Percentiles rank a stretch among this genome's conserved stretches.
Conservation (phyloP, 2,329 filamentous ascomycete species). For the Trichoderma atrobrunneum region DNA sequence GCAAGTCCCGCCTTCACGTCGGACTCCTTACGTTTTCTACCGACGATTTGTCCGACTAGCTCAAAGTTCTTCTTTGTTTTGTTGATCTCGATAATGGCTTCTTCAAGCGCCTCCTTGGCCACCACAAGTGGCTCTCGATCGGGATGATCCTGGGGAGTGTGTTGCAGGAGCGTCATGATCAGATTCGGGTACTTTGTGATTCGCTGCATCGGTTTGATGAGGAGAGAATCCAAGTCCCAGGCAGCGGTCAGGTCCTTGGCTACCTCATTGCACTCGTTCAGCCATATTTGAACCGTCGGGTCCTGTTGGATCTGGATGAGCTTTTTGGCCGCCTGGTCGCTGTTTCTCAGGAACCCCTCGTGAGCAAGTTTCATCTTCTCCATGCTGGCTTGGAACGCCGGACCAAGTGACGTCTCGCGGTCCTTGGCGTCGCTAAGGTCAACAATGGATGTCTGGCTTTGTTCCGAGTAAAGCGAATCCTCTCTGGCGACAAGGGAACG, state of each 20-base stretch:
- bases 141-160: slow-evolving; percentile 79
- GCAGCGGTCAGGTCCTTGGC: slow-evolving; percentile 89
- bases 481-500: slow-evolving; percentile 43
- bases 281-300: slow-evolving; percentile 72
- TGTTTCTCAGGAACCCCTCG: slow-evolving; percentile 61
- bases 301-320: slow-evolving; percentile 63
- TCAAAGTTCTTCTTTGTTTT: slow-evolving; percentile 94
- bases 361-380: slow-evolving; percentile 60
- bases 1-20: slow-evolving; percentile 81
- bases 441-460: slow-evolving; percentile 36
- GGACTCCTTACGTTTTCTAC: slow-evolving; percentile 81
- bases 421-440: slow-evolving; percentile 53
- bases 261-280: slow-evolving; percentile 88
- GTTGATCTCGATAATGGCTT: slow-evolving; percentile 82
- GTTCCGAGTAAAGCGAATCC: slow-evolving; percentile 41
- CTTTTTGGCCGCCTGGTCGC: slow-evolving; percentile 59
- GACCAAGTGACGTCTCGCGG: slow-evolving; percentile 50
- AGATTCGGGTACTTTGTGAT: slow-evolving; percentile 92
- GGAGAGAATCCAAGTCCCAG: slow-evolving; percentile 92
- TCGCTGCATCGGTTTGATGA: slow-evolving; percentile 95
- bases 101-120: slow-evolving; percentile 55
- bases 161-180: slow-evolving; percentile 73
- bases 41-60: slow-evolving; percentile 83
- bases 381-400: slow-evolving; percentile 55
- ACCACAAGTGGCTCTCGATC: slow-evolving; percentile 65